A percentile compares a stretch with the other conserved stretches of the same genome.
phyloP scores from a whole-genome alignment of 805 yeast genomes.

The Metschnikowia peoriensis region DNA sequence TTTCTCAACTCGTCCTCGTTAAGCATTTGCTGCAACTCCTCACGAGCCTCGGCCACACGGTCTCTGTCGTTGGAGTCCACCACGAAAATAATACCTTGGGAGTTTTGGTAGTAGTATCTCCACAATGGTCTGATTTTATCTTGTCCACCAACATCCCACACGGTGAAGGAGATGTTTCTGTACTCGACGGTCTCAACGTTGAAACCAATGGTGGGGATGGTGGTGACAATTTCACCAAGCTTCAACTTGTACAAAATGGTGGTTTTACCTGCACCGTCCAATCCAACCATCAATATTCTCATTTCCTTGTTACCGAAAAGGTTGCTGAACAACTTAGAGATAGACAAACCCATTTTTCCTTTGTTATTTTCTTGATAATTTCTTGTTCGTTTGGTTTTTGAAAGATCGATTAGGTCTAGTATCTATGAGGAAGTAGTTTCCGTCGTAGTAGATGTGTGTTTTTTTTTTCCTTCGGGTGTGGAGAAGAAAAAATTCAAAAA shows the following conservation, averaged over 20 bases:
- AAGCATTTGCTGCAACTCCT: constrained; percentile 96
- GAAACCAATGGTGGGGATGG: constrained; percentile 96
- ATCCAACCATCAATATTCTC: constrained; percentile 98
- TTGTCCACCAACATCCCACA: constrained; percentile 99
- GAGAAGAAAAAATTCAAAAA: not conserved
- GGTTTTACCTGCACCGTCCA: constrained; percentile 98
- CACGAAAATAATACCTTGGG: constrained; percentile 97
- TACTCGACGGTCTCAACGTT: constrained; percentile 97
- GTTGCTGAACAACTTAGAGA: constrained; percentile 91
- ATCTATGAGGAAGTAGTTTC: constrained; percentile 2
- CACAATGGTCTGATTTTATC: constrained; percentile 97
- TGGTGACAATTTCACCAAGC: constrained; percentile 93
- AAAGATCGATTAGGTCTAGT: constrained; percentile 1
- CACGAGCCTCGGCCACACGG: constrained; percentile 97
- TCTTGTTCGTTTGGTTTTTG: not conserved
- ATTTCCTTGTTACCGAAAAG: constrained; percentile 96
- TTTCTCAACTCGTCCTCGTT: constrained; percentile 98
- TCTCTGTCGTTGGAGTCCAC: constrained; percentile 98
- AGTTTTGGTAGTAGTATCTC: constrained; percentile 98
- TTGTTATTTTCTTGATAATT: not conserved
- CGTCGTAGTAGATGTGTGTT: constrained; percentile 4
- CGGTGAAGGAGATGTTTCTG: constrained; percentile 94
- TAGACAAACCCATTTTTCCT: constrained; percentile 79
- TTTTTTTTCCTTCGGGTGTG: not conserved
- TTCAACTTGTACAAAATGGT: constrained; percentile 93